Evolutionary conservation across 371 early-diverging fungal species (phyloP).

Genomic region (Parasitella parasitica): DNA sequence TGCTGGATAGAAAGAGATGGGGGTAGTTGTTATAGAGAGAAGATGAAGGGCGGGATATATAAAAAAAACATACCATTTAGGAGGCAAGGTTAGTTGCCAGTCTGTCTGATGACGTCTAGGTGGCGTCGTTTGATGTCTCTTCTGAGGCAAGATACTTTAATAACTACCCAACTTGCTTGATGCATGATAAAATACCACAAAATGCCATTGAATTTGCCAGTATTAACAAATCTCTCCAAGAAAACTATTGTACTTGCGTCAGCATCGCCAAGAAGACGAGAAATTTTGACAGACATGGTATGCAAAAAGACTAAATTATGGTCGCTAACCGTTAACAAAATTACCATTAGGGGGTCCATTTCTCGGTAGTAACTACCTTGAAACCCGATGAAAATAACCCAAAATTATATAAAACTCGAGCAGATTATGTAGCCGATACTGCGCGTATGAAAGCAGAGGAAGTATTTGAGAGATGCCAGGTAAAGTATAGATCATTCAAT

Average conservation of each 20-base stretch:
- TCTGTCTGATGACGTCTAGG: slow-evolving; percentile 10
- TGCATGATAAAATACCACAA: not conserved
- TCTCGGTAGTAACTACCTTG: slow-evolving; percentile 56
- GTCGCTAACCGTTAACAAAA: too few relatives aligned
- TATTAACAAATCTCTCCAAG: slow-evolving; percentile 24
- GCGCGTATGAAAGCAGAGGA: slow-evolving; percentile 43
- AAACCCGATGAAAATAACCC: slow-evolving; percentile 38
- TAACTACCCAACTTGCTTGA: not conserved
- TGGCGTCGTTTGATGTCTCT: not conserved
- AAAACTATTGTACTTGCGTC: slow-evolving; percentile 77
- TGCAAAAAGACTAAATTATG: not conserved
- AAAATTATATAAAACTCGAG: slow-evolving; percentile 19
- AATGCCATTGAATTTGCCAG: slow-evolving; percentile 26
- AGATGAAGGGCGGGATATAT: slow-evolving; percentile 1
- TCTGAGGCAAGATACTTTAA: too few relatives aligned
- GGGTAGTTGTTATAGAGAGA: slow-evolving; percentile 3
- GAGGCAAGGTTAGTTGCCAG: not conserved
- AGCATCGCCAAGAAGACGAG: slow-evolving; percentile 77
- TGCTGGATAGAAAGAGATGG: slow-evolving; percentile 1
- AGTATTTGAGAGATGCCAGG: slow-evolving; percentile 37
- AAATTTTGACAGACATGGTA: slow-evolving; percentile 70
- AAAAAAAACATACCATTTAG: not conserved
- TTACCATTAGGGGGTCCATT: slow-evolving; percentile 52
- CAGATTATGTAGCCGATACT: slow-evolving; percentile 39
- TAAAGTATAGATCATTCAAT: not conserved